Evolutionary conservation across 140 eudicot genomes (phyloP).

Genomic region (Flaveria floridana): DNA sequence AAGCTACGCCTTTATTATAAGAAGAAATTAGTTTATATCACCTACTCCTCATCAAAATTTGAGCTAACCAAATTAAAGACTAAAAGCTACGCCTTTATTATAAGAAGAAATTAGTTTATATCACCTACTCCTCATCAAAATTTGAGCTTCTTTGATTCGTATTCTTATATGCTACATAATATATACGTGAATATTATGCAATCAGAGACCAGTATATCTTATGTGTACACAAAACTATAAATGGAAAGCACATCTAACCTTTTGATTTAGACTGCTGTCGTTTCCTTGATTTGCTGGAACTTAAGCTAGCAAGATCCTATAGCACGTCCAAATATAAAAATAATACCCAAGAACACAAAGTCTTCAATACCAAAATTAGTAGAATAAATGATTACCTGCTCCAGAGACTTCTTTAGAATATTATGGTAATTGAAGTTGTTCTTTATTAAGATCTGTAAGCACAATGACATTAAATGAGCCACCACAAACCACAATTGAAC

Average conservation of each 20-base stretch:
- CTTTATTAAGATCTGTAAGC: slow-evolving; percentile 34
- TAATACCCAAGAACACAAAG: slow-evolving; percentile 14
- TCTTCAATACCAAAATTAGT: slow-evolving; percentile 5
- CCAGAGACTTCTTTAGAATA: slow-evolving; percentile 42
- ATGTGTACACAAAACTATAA: neutral
- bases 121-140: no score
- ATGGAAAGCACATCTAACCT: slow-evolving; percentile 39
- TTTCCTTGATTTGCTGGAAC: slow-evolving; percentile 40
- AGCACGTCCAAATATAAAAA: slow-evolving; percentile 22
- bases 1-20: no score
- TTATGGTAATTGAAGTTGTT: slow-evolving; percentile 37
- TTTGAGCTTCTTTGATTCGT: neutral
- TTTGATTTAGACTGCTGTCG: slow-evolving; percentile 36
- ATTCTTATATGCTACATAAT: neutral
- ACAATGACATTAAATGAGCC: neutral
- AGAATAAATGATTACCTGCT: slow-evolving; percentile 39
- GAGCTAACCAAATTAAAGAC: no score
- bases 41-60: no score
- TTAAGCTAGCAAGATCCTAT: slow-evolving; percentile 38
- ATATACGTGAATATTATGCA: neutral
- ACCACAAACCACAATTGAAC: slow-evolving; percentile 15
- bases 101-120: no score
- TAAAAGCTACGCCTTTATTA: no score
- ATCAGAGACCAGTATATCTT: neutral
- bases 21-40: no score